phyloP scores from a whole-genome alignment of 495 filamentous ascomycete genomes.

The Monascus purpureus region DNA sequence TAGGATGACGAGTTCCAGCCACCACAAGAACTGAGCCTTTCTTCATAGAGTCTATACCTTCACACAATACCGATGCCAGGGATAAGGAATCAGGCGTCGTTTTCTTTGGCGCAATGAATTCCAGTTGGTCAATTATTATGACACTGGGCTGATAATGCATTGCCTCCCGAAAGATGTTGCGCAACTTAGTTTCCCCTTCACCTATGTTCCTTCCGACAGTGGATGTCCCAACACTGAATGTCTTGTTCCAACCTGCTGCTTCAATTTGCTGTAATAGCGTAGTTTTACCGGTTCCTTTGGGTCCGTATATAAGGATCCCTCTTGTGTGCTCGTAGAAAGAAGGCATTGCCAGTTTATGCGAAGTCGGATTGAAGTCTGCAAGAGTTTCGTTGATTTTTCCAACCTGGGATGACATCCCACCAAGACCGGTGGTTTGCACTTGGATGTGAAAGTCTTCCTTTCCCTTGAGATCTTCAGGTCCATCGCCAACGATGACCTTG shows the following conservation, averaged over 20 bases:
- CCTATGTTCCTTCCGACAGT: slow-evolving; percentile 30
- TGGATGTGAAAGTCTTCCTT: slow-evolving; percentile 7
- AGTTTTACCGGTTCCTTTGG: slow-evolving; percentile 73
- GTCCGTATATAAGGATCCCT: slow-evolving; percentile 65
- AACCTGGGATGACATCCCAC: slow-evolving; percentile 50
- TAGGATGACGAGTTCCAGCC: slow-evolving; percentile 56
- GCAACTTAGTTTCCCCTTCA: slow-evolving; percentile 39
- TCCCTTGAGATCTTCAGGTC: slow-evolving; percentile 7
- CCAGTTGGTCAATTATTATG: slow-evolving; percentile 70
- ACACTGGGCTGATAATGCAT: slow-evolving; percentile 59
- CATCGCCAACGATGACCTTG: slow-evolving; percentile 20
- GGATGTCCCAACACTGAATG: slow-evolving; percentile 45
- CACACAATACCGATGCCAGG: slow-evolving; percentile 24
- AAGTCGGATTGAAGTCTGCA: slow-evolving; percentile 34
- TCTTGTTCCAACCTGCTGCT: slow-evolving; percentile 51
- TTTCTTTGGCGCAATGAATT: slow-evolving; percentile 54
- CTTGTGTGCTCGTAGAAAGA: slow-evolving; percentile 28
- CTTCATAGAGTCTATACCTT: slow-evolving; percentile 29
- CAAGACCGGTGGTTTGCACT: slow-evolving; percentile 31
- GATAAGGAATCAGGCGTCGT: slow-evolving; percentile 24
- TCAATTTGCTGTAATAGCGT: slow-evolving; percentile 53
- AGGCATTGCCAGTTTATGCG: slow-evolving; percentile 24
- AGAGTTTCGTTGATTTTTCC: slow-evolving; percentile 54
- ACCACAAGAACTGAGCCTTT: slow-evolving; percentile 48
- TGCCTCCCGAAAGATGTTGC: slow-evolving; percentile 60